phyloP scores from a whole-genome alignment of 176 grass and related monocot genomes.

The Musa acuminata region DNA sequence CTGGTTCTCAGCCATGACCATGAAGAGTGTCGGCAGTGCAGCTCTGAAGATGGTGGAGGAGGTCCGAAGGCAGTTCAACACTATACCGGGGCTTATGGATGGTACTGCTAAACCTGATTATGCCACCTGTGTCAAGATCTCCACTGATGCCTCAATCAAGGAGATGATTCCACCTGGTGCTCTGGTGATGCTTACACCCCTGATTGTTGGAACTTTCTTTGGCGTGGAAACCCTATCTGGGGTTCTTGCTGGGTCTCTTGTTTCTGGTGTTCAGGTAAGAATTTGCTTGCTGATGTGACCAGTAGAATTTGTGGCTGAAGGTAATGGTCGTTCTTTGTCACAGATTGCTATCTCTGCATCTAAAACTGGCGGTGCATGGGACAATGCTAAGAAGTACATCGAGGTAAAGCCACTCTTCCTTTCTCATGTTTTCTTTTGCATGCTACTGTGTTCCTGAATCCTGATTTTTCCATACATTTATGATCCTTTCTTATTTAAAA shows the following conservation, averaged over 20 bases:
- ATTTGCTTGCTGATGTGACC: neutral
- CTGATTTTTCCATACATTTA: neutral
- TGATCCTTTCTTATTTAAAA: too few relatives aligned
- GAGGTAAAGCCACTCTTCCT: slow-evolving; percentile 18
- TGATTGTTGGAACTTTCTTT: slow-evolving; percentile 34
- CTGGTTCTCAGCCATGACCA: slow-evolving; percentile 60
- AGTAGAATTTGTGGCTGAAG: neutral
- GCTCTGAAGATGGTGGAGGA: slow-evolving; percentile 52
- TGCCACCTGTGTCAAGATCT: slow-evolving; percentile 42
- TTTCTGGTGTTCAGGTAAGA: slow-evolving; percentile 32
- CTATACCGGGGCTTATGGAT: slow-evolving; percentile 33
- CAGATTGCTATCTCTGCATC: slow-evolving; percentile 48
- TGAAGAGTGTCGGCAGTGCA: slow-evolving; percentile 35
- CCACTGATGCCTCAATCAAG: slow-evolving; percentile 35
- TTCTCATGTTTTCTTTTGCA: neutral
- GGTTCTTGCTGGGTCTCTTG: slow-evolving; percentile 37
- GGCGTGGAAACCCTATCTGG: slow-evolving; percentile 41
- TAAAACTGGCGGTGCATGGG: slow-evolving; percentile 43
- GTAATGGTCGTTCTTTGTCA: neutral
- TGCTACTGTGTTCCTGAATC: neutral
- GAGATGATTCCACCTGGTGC: slow-evolving; percentile 46
- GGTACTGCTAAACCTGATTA: slow-evolving; percentile 33
- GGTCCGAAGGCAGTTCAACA: slow-evolving; percentile 40
- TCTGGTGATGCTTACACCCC: slow-evolving; percentile 44
- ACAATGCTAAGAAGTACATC: slow-evolving; percentile 59